phyloP scores from a whole-genome alignment of 257 asterid species.

The Fraxinus cuspidata region DNA sequence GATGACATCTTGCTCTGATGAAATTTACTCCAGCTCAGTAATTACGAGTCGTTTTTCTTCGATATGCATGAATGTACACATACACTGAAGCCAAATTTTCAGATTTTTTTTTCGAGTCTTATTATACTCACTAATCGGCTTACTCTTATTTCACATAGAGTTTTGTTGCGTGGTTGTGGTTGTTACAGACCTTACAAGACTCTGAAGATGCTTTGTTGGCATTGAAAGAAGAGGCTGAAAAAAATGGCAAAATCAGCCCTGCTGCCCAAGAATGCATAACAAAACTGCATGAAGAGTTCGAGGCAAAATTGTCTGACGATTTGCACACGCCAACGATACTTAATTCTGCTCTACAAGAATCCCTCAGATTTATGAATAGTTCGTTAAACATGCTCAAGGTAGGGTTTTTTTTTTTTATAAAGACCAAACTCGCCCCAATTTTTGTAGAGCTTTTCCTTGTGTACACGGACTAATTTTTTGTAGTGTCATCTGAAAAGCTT shows the following conservation, averaged over 20 bases:
- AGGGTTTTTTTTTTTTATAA: slow-evolving; percentile 5
- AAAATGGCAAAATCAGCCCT: slow-evolving; percentile 35
- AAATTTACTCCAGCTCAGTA: not conserved
- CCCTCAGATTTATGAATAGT: slow-evolving; percentile 57
- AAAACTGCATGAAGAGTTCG: slow-evolving; percentile 61
- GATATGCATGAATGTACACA: not conserved
- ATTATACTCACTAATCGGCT: not conserved
- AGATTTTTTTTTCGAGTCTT: not conserved
- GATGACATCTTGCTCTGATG: not conserved
- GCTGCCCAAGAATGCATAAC: slow-evolving; percentile 56
- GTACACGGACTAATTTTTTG: not conserved
- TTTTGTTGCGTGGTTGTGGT: slow-evolving; percentile 19
- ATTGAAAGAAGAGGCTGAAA: slow-evolving; percentile 43
- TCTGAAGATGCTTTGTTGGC: slow-evolving; percentile 47
- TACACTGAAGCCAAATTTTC: not conserved
- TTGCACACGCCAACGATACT: slow-evolving; percentile 73
- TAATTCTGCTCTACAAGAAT: slow-evolving; percentile 65
- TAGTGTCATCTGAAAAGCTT: not conserved
- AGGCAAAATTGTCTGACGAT: slow-evolving; percentile 72
- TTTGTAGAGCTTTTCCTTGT: not conserved
- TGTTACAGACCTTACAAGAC: slow-evolving; percentile 67
- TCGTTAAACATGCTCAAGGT: slow-evolving; percentile 63
- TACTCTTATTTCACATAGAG: slow-evolving; percentile 10
- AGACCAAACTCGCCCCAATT: not conserved
- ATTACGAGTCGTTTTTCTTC: not conserved